Base-by-base conservation (phyloP, 495 filamentous ascomycete genomes). In the Xylaria castorea region DNA sequence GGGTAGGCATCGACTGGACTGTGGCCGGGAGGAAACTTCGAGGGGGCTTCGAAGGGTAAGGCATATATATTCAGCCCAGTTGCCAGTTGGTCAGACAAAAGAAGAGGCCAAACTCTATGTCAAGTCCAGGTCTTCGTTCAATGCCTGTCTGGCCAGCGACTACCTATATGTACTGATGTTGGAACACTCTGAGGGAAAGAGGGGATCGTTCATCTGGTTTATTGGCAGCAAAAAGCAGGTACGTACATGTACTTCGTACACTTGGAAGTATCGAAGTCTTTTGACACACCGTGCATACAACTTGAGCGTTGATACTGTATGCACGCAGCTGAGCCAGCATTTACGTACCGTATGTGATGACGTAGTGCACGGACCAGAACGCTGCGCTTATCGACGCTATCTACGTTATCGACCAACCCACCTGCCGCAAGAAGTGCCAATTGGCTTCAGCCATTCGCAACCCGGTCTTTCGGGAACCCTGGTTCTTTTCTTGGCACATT, bases 361-460 rank as follows among this genome's bases (percentile, higher is more conserved):
- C 70, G 70, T 72, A 72, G 51, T 46, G 70, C 70, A 72, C 70
- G 63, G 70, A 66, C 69, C 20, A 65, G 14, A n/a, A 16, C 22
- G 34, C 9, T n/a, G 38, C n/a, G 22, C 66, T 66, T 73, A 70
- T 73, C 66, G 71, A n/a, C 57, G 30, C 57, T 34, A 11, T 34
- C 57, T 20, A 8, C 9, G 16, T 65, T 66, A 66, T 66, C 61
- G 70, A 50, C 48, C 30, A 44, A 48, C 46, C 61, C 61, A 64
- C 61, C 34, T 64, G 61, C 61, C 36, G 72, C 30, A 5, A 8
- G 16, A 68, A 53, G 64, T 34, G 63, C 71, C 74, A 76, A 79
- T 79, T 76, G 57, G 67, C 73, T 75, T 73, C 72, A 69, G 70
- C 46, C 5, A 62, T 74, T 73, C 57, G 61, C 62, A 73, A 75